phyloP scores from a whole-genome alignment of 495 filamentous ascomycete genomes.

The Neurospora sp. region DNA sequence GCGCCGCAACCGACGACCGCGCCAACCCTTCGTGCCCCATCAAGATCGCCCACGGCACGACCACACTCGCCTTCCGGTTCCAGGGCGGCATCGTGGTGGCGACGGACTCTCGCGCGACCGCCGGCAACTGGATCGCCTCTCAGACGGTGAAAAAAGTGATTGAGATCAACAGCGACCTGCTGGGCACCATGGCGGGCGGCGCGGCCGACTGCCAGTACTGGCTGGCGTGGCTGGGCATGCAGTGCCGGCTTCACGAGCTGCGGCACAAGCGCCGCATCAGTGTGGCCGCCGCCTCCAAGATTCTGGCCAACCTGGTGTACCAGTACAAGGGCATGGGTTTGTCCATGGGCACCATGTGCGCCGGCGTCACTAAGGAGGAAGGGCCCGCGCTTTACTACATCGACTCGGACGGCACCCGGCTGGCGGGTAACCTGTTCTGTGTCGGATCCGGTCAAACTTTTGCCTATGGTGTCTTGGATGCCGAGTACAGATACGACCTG shows the following conservation, averaged over 20 bases:
- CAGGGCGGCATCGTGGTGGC: constrained; percentile 96
- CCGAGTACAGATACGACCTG: constrained; percentile 86
- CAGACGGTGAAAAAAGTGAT: constrained; percentile 99
- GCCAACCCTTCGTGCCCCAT: constrained; percentile 94
- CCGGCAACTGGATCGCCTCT: constrained; percentile 96
- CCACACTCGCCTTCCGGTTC: constrained; percentile 96
- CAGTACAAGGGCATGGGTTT: constrained; percentile 96
- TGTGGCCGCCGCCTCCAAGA: constrained; percentile 94
- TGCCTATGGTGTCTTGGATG: constrained; percentile 94
- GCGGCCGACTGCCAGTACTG: constrained; percentile 99
- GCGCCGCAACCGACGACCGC: constrained; percentile 92
- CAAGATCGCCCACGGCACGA: constrained; percentile 98
- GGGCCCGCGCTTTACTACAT: constrained; percentile 98
- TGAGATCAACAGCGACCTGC: constrained; percentile 77
- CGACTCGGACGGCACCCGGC: constrained; percentile 89
- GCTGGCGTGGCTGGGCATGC: constrained; percentile 96
- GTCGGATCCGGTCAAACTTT: constrained; percentile 97
- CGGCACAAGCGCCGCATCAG: constrained; percentile 98
- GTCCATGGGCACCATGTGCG: constrained; percentile 98
- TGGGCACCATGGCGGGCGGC: constrained; percentile 98
- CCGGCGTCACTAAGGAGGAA: constrained; percentile 91
- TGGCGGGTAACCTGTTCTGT: constrained; percentile 93
- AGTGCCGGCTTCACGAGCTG: constrained; percentile 97
- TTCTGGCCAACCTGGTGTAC: constrained; percentile 96
- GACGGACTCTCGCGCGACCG: constrained; percentile 91